Evolutionary conservation across 805 yeast genomes (phyloP), one percentile per base, ranked within the genome.

Genomic region (Pichia occidentalis): DNA sequence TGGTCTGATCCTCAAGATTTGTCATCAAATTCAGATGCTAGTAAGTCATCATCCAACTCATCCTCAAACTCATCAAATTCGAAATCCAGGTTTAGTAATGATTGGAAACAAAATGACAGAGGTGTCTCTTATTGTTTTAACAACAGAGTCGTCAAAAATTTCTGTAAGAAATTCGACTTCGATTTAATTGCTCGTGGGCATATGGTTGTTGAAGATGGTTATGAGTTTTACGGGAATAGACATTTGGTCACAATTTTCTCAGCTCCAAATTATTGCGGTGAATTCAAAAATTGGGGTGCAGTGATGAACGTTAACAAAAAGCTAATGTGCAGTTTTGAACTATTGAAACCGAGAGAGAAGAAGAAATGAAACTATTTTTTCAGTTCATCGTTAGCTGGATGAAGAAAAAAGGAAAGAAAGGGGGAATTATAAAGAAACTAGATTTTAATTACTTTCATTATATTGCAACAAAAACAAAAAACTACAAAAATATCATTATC

Each of bases 181-280:
- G 94, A 84, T 60, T 62, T 84, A 54, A 75, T 84, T 45, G 85
- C 82, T 32, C 65, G 94, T 51, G 94, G 90, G 7, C 94, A 84
- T 56, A 84, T 84, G 94, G 92, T 84, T 31, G 94, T 84, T 26
- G 90, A 84, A 56, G 90, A 84, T 54, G 94, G 94, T 3, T 84
- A 84, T 54, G 92, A 84, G 55, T 84, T 84, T 55, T 84, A 80
- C 57, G 79, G 78, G 43, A 78, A 75, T 52, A 65, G 85, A 50
- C 77, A 77, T 54, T 63, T 84, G 40, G 92, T 84, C 1, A 84
- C 94, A 0, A 77, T 84, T 1, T 84, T 84, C 51, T 73, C 80
- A 44, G 94, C 92, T 4, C 94, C 94, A 3, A 84, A 84, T 54
- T 84, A 84, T 52, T 80, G 88, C 63, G 88, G 88, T 7, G 87